phyloP scores from a whole-genome alignment of 2,329 filamentous ascomycete genomes.

The Penicillium digitatum region DNA sequence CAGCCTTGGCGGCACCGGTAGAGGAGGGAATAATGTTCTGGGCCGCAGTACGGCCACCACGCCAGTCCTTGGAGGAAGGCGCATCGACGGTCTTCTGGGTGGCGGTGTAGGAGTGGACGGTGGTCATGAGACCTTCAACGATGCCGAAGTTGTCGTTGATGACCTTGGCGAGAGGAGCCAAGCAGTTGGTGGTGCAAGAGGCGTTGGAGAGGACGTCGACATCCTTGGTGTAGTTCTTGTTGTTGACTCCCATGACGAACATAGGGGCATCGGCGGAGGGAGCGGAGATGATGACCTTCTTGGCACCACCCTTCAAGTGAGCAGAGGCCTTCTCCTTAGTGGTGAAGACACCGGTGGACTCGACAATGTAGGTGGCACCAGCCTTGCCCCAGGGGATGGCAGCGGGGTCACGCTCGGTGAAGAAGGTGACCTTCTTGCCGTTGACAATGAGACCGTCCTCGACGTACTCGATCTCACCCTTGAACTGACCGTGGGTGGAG shows the following conservation, averaged over 20 bases:
- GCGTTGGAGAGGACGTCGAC: slow-evolving; percentile 97
- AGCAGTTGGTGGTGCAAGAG: slow-evolving; percentile 99
- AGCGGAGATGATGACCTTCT: slow-evolving; percentile 79
- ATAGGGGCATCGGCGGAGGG: slow-evolving; percentile 78
- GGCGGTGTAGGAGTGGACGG: slow-evolving; percentile 98
- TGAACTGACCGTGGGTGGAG: slow-evolving; percentile 94
- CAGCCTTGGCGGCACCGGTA: slow-evolving; percentile 99
- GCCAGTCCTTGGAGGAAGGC: slow-evolving; percentile 98
- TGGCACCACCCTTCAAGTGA: slow-evolving; percentile 93
- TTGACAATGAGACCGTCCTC: slow-evolving; percentile 73
- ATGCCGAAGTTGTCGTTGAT: slow-evolving; percentile 98
- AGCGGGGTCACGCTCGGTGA: slow-evolving; percentile 84
- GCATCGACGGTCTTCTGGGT: slow-evolving; percentile 99
- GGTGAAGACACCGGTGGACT: slow-evolving; percentile 99
- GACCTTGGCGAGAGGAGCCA: slow-evolving; percentile 98
- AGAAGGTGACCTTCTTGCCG: slow-evolving; percentile 93
- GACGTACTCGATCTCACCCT: slow-evolving; percentile 75
- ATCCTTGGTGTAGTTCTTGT: slow-evolving; percentile 85
- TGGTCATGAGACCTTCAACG: slow-evolving; percentile 99
- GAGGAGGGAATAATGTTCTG: slow-evolving; percentile 99
- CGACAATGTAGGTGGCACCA: slow-evolving; percentile 88
- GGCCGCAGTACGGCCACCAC: slow-evolving; percentile 96
- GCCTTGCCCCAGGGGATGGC: slow-evolving; percentile 86
- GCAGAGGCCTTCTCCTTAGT: slow-evolving; percentile 92
- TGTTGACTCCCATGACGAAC: slow-evolving; percentile 99